Base-by-base conservation (phyloP, 768 basidiomycete genomes). In the Macrolepiota dolichaula region DNA sequence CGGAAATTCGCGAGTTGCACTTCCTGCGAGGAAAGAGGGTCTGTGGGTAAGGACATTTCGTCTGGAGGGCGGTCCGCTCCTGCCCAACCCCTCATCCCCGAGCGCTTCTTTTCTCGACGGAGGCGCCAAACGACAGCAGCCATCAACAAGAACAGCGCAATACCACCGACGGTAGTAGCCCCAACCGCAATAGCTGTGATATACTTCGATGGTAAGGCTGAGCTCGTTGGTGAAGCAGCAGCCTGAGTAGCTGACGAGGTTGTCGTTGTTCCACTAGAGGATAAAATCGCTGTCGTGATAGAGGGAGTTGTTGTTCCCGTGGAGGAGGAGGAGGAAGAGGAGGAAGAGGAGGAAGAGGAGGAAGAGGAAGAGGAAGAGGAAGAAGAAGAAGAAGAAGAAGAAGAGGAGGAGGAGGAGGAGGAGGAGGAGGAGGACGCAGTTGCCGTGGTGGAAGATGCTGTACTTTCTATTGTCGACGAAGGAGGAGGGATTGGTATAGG, bases 41-140 rank as follows among this genome's bases (percentile, higher is more conserved):
- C 49, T 4, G 22, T 2, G 15, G 22, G 50, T 36, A 27, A 11
- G 5, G 25, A 10, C 2, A 11, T 24, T 3, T 40, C 36, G 6
- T 51, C 25, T 4, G 24, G 5, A 9, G 55, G 56, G 15, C 36
- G 24, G 15, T 71, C 71, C 15, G 68, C 67, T 46, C 74, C 61
- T 1, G 74, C 72, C 76, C 77, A 77, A 7, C 71, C 70, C 57
- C 76, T 73, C 4, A 76, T 75, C 7, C 59, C 58, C 0, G 76
- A 72, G 49, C 74, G 65, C 13, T 44, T 60, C 22, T 64, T 63
- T 42, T 70, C 64, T 22, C 70, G 66, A 52, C 63, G 56, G 62
- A 66, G 72, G 61, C 72, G 74, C 70, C 70, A 76, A 40, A 73
- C 17, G 22, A 66, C 68, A 2, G 66, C 65, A 7, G 64, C 42